Evolutionary conservation across 768 basidiomycete species (phyloP).

Genomic region (Coprinellus aureogranulatus): DNA sequence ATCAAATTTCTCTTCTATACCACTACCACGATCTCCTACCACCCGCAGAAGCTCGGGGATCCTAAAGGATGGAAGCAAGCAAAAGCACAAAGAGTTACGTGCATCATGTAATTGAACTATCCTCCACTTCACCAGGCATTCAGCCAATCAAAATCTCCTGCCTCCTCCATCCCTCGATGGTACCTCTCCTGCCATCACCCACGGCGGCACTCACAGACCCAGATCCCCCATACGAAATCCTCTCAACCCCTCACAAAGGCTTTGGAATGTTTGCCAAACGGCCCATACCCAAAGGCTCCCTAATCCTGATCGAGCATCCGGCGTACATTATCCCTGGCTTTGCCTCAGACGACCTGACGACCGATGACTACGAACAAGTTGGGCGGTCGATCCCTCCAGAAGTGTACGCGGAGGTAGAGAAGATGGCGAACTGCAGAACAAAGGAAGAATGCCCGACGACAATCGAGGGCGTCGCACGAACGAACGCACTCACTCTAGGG

Average conservation of each 20-base stretch:
- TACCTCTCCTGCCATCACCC: constrained; percentile 1
- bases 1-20: too few relatives aligned
- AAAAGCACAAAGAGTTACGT: neutral
- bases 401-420: constrained; percentile 25
- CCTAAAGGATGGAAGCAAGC: too few relatives aligned
- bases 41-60: too few relatives aligned
- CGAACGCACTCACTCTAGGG: constrained; percentile 40
- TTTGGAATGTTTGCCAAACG: constrained; percentile 36
- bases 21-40: too few relatives aligned
- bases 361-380: constrained; percentile 27
- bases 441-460: constrained; percentile 29
- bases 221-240: constrained; percentile 20
- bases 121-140: neutral
- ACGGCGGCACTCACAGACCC: neutral
- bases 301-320: constrained; percentile 41
- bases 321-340: constrained; percentile 35
- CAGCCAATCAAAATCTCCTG: constrained; percentile 5
- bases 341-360: constrained; percentile 20
- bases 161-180: constrained; percentile 8
- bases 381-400: constrained; percentile 25
- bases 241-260: constrained; percentile 30
- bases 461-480: constrained; percentile 43
- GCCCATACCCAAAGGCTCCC: constrained; percentile 28
- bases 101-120: constrained; percentile 4
- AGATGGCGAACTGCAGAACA: constrained; percentile 30